phyloP scores from a whole-genome alignment of 768 basidiomycete genomes.

The Strobilomyces confusus region DNA sequence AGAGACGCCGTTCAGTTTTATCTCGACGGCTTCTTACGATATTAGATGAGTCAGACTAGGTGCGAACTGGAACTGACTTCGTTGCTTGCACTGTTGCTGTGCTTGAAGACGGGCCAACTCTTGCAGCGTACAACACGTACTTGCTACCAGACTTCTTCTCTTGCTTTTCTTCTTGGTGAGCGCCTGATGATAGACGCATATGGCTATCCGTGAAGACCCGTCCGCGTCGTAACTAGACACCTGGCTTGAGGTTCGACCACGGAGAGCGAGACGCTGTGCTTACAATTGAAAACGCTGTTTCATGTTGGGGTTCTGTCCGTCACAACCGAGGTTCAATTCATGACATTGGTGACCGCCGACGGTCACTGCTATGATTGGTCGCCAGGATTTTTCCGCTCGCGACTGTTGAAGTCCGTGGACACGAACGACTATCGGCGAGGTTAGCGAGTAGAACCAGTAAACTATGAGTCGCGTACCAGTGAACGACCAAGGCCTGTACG shows the following conservation, averaged over 20 bases:
- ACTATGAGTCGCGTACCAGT: not conserved
- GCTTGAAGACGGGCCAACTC: slow-evolving; percentile 51
- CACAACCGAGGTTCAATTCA: slow-evolving; percentile 58
- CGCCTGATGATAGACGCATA: slow-evolving; percentile 56
- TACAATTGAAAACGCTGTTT: slow-evolving; percentile 53
- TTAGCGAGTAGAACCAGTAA: not conserved
- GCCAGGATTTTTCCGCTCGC: slow-evolving; percentile 61
- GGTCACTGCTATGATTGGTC: slow-evolving; percentile 59
- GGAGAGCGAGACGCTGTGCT: slow-evolving; percentile 16
- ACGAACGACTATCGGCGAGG: slow-evolving; percentile 32
- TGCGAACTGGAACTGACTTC: slow-evolving; percentile 35
- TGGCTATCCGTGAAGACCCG: slow-evolving; percentile 40
- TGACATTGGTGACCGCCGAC: slow-evolving; percentile 49
- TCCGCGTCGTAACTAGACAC: slow-evolving; percentile 38
- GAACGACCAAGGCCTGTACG: not conserved
- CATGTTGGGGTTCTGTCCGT: slow-evolving; percentile 69
- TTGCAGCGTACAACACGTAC: slow-evolving; percentile 44
- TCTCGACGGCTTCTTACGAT: slow-evolving; percentile 35
- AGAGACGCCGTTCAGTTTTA: slow-evolving; percentile 38
- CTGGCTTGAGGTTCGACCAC: not conserved
- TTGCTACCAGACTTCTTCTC: slow-evolving; percentile 53
- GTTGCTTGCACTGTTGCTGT: slow-evolving; percentile 32
- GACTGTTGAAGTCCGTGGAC: slow-evolving; percentile 38
- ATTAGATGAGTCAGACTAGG: slow-evolving; percentile 5
- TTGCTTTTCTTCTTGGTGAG: slow-evolving; percentile 61